A percentile compares a stretch with the other conserved stretches of the same genome.
Evolutionary conservation across 2,329 filamentous ascomycete species (phyloP).

Genomic region (Paraphoma chrysanthemicola): DNA sequence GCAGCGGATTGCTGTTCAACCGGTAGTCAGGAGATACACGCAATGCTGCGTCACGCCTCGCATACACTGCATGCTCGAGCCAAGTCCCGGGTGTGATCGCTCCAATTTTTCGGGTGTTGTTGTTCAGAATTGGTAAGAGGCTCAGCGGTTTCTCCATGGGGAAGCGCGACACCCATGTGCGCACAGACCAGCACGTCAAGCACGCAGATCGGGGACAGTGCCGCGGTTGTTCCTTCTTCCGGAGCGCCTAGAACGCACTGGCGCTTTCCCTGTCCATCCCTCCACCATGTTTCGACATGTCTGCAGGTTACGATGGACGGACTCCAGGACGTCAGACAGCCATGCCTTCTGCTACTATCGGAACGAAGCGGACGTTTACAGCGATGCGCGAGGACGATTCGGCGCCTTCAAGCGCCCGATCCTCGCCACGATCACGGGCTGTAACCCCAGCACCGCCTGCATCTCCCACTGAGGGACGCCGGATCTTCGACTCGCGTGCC

Average conservation of each 20-base stretch:
- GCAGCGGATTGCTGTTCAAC: not conserved
- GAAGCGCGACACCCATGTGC: not conserved
- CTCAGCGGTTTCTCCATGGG: not conserved
- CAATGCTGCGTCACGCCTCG: not conserved
- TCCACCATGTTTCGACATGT: conserved; percentile 9
- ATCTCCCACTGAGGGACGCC: conserved; percentile 32
- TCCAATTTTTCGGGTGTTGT: not conserved
- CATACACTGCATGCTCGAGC: not conserved
- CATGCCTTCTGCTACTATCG: conserved; percentile 35
- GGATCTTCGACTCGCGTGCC: conserved; percentile 64
- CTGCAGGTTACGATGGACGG: conserved; percentile 3
- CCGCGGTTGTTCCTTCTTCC: not conserved
- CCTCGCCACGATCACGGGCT: conserved; percentile 8
- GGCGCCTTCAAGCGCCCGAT: conserved; percentile 15
- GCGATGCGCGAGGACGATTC: conserved; percentile 26
- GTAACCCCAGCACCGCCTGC: conserved; percentile 27
- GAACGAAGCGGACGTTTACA: conserved; percentile 39
- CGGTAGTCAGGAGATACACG: not conserved
- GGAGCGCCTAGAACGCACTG: not conserved
- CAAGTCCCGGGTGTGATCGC: not conserved
- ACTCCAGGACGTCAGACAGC: conserved; percentile 5
- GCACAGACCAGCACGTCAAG: too few species aligned
- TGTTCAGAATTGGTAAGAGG: not conserved
- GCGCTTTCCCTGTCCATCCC: not conserved
- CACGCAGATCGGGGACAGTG: too few species aligned